phyloP scores from a whole-genome alignment of 768 basidiomycete species.

The Auriculariales sp. region DNA sequence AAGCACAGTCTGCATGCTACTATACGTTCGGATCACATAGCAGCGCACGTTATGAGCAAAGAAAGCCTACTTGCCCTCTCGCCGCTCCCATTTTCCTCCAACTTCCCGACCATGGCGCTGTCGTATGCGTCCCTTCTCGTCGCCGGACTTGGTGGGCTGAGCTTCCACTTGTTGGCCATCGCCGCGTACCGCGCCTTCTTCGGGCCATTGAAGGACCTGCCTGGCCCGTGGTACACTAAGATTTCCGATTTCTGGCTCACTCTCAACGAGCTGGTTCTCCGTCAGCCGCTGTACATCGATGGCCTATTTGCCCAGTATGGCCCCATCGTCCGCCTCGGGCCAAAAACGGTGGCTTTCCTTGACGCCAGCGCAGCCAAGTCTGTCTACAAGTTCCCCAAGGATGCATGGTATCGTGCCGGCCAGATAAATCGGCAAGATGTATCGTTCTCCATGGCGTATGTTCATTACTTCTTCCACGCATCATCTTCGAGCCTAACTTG shows the following conservation, averaged over 20 bases:
- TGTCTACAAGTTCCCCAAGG: not conserved
- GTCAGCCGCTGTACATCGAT: slow-evolving; percentile 58
- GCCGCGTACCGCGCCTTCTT: slow-evolving; percentile 35
- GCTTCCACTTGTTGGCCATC: slow-evolving; percentile 18
- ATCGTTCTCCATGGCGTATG: not conserved
- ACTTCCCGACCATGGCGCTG: too few relatives aligned
- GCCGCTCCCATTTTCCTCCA: too few relatives aligned
- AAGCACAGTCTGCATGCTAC: too few relatives aligned
- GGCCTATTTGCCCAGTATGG: slow-evolving; percentile 57
- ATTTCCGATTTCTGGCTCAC: slow-evolving; percentile 60
- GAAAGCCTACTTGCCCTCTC: too few relatives aligned
- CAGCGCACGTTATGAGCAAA: too few relatives aligned
- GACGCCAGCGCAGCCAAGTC: too few relatives aligned
- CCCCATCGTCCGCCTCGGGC: slow-evolving; percentile 64
- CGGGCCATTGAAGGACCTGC: slow-evolving; percentile 58
- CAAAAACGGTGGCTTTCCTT: slow-evolving; percentile 65
- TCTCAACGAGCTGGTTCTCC: slow-evolving; percentile 54
- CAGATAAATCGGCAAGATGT: slow-evolving; percentile 56
- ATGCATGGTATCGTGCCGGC: not conserved
- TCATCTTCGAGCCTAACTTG: too few relatives aligned
- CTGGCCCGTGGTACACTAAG: slow-evolving; percentile 71
- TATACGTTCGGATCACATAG: too few relatives aligned
- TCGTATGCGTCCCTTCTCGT: too few relatives aligned
- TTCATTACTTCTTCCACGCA: too few relatives aligned
- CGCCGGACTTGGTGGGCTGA: too few relatives aligned